Evolutionary conservation across 371 early-diverging fungal genomes (phyloP), one percentile per base, ranked within the genome.

Genomic region (Mortierella sp.): DNA sequence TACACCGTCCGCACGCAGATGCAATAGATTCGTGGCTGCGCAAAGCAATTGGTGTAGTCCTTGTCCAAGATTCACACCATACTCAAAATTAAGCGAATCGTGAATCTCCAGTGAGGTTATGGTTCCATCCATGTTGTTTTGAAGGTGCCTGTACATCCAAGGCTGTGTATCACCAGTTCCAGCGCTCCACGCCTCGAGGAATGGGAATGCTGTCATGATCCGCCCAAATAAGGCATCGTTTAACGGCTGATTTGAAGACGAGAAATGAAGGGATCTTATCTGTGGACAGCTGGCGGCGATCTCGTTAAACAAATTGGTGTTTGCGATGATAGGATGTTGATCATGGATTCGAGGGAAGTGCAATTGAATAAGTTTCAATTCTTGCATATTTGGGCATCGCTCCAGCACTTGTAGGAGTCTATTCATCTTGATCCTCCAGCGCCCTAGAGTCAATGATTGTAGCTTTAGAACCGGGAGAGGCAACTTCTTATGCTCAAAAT

Each of bases 181-280:
- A 12, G 53, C 29, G 29, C 53, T 29, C 53, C 53, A 53, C 28
- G 53, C 23, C 29, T 53, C 28, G 17, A 53, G 53, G 12, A 13
- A 10, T 28, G 53, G 53, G 26, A 53, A 53, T 28, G 53, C 53
- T 1, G 8, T 9, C 28, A 53, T 53, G 23, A 53, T 53, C 23
- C 53, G 23, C 5, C 13, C 23, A 53, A 53, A 53, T 19, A 29
- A 53, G 28, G 9, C 28, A 15, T 28, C 53, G 28, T 53, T 53
- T 5, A 53, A 15, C 9, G 53, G 53, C 28, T 28, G 29, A 53
- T 53, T 53, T 53, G 53, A 53, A 7, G 28, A 53, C 10, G 53
- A 53, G 29, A 53, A 53, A 23, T 53, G 53, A 53, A 53, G 53
- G 7, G 53, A 53, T 53, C 13, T 12, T 53, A 53, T 28, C 29